phyloP scores from a whole-genome alignment of 2,329 filamentous ascomycete genomes.

The Colletotrichum orbiculare region DNA sequence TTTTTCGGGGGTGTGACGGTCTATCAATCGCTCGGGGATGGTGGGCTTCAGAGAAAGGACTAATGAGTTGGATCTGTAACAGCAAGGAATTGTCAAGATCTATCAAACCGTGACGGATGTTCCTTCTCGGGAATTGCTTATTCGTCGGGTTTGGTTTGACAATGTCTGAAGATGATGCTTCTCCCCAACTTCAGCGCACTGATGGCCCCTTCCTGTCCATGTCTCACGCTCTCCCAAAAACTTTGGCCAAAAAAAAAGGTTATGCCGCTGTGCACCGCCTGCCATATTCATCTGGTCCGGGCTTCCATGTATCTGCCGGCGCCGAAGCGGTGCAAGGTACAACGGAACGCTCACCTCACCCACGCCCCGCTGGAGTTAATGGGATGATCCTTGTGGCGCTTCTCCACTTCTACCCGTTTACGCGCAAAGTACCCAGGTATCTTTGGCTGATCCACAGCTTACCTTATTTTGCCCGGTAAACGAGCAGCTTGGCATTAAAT shows the following conservation, averaged over 20 bases:
- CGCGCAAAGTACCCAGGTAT: not conserved
- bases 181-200: conserved; percentile 1
- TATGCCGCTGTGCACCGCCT: conserved; percentile 34
- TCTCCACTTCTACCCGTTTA: conserved; percentile 33
- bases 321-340: no score
- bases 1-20: not conserved
- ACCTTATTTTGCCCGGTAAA: no score
- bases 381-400: conserved; percentile 3
- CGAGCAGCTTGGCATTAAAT: no score
- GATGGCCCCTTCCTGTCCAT: conserved; percentile 1
- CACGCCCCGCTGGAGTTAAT: conserved; percentile 17
- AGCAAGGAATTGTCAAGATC: no score
- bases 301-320: no score
- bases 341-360: conserved; percentile 23
- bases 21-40: not conserved
- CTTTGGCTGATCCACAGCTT: no score
- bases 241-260: conserved; percentile 27
- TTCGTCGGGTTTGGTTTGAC: not conserved
- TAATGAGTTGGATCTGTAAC: no score
- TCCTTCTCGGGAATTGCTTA: not conserved
- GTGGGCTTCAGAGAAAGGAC: not conserved
- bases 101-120: not conserved
- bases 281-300: not conserved
- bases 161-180: not conserved
- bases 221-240: conserved; percentile 28